Conservation (phyloP, 1,284 basidiomycete species). For the Ceratobasidium sp. region DNA sequence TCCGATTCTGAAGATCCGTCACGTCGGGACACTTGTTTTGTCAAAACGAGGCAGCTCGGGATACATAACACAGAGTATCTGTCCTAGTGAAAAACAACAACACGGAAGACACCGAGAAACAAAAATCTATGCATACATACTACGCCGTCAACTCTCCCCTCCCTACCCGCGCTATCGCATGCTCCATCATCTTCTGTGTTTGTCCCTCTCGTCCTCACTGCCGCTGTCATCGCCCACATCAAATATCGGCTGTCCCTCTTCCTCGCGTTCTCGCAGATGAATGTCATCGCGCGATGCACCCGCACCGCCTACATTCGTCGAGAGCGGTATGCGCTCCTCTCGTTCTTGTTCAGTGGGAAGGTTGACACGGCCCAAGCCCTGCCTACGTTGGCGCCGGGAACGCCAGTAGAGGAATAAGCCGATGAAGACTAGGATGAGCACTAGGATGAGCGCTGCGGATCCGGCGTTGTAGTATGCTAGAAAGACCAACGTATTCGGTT, state of each 20-base stretch:
- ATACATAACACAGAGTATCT: slow-evolving; percentile 10
- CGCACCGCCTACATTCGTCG: slow-evolving; percentile 51
- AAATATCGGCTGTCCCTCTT: slow-evolving; percentile 59
- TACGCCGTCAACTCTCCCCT: slow-evolving; percentile 27
- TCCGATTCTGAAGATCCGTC: too few species aligned
- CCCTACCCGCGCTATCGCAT: not conserved
- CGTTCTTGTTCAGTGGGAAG: slow-evolving; percentile 53
- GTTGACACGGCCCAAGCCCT: slow-evolving; percentile 13
- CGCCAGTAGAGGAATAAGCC: slow-evolving; percentile 83
- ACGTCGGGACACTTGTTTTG: slow-evolving; percentile 1
- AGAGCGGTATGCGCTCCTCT: slow-evolving; percentile 59
- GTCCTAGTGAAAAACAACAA: not conserved
- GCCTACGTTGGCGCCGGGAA: slow-evolving; percentile 61
- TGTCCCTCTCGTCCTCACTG: slow-evolving; percentile 61
- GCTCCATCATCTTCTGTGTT: slow-evolving; percentile 11
- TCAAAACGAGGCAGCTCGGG: slow-evolving; percentile 12
- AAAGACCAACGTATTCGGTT: slow-evolving; percentile 18
- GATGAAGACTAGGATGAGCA: slow-evolving; percentile 78
- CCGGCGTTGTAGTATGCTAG: slow-evolving; percentile 93
- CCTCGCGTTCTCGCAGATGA: slow-evolving; percentile 53
- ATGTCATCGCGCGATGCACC: slow-evolving; percentile 29
- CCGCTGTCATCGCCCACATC: slow-evolving; percentile 63
- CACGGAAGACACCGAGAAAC: slow-evolving; percentile 15
- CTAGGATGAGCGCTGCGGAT: slow-evolving; percentile 84
- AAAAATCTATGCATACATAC: slow-evolving; percentile 43